Evolutionary conservation across 371 early-diverging fungal species (phyloP), one percentile per base, ranked within the genome.

Genomic region (Chytridium lagenaria): DNA sequence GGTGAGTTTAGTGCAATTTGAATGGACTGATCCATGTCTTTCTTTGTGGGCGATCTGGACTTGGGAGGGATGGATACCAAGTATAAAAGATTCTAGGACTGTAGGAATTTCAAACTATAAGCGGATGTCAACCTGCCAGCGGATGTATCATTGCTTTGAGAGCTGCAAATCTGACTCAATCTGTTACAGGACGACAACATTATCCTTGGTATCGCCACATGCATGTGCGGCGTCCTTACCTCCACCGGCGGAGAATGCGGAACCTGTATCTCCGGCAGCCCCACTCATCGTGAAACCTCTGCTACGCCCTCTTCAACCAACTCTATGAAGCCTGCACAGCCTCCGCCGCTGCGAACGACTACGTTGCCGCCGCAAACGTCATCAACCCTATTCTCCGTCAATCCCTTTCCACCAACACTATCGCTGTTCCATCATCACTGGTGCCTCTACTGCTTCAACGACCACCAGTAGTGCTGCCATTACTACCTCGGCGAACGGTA

Each of bases 151-250:
- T 44, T 44, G 19, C 44, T 12, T 44, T 7, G 44, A 44, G 19
- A 12, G 7, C 19, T 12, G 12, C 7, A 12, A 19, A 44, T 19
- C 19, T 44, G 7, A 44, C 7, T 12, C 44, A 44, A 44, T 19
- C 44, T 44, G 44, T 19, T 44, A 55, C 55, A 55, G 55, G 55
- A 26, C 26, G 55, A 55, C 26, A 26, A 55, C 55, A 55, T 26
- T 5, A 55, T 55, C 26, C 23, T 55, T 26, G 5, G 16, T 26
- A 55, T 55, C 55, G 55, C 55, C 10, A 23, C 16, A 10, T 55
- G 55, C 55, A 7, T 55, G 23, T 55, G 55, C 55, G 16, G 16
- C 55, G 7, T 55, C 16, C 10, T 55, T 26, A 10, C 26, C 26
- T 5, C 10, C 23, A 16, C 55, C 26, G 55, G 55, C 5, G 19